A percentile compares a stretch with the other conserved stretches of the same genome.
Conservation (phyloP, 495 filamentous ascomycete genomes). For the Bombardia bombarda region DNA sequence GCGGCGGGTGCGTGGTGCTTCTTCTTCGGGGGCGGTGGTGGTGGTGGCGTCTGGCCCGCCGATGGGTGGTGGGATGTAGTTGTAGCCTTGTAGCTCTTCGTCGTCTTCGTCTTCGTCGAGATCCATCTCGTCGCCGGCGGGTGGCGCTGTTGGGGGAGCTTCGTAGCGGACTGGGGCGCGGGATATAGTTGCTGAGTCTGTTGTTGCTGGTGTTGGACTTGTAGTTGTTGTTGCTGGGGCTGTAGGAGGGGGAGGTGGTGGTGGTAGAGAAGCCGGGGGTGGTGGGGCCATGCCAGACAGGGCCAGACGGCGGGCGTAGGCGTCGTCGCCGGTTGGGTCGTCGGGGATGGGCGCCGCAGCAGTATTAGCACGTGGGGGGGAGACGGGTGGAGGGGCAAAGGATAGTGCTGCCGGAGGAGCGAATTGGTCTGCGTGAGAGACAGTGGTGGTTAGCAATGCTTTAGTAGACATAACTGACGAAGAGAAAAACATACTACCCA, state of each 20-base stretch:
- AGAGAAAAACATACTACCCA: conserved; percentile 39
- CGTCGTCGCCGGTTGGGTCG: conserved; percentile 62
- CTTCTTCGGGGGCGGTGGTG: neutral
- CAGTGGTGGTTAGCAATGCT: conserved; percentile 24
- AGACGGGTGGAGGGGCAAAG: conserved; percentile 64
- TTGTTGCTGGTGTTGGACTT: conserved; percentile 28
- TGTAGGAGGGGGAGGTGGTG: conserved; percentile 27
- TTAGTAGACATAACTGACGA: no score
- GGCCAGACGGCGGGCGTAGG: conserved; percentile 57
- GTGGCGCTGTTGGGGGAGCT: conserved; percentile 47
- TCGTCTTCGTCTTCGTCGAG: conserved; percentile 36
- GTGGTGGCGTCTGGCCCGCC: conserved; percentile 3
- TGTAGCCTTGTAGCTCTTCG: conserved; percentile 31
- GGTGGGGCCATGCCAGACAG: conserved; percentile 36
- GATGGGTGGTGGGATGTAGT: conserved; percentile 19
- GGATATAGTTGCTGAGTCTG: conserved; percentile 54
- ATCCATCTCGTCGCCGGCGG: conserved; percentile 42
- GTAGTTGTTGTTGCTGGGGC: conserved; percentile 25
- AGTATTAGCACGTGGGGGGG: conserved; percentile 34
- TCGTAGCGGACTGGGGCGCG: conserved; percentile 81
- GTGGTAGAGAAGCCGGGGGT: conserved; percentile 51
- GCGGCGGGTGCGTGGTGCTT: conserved; percentile 49
- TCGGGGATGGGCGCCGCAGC: conserved; percentile 34
- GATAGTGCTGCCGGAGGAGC: conserved; percentile 58
- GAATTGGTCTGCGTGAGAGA: conserved; percentile 49